phyloP scores from a whole-genome alignment of 176 grass and related monocot genomes.

The Puya raimondii region DNA sequence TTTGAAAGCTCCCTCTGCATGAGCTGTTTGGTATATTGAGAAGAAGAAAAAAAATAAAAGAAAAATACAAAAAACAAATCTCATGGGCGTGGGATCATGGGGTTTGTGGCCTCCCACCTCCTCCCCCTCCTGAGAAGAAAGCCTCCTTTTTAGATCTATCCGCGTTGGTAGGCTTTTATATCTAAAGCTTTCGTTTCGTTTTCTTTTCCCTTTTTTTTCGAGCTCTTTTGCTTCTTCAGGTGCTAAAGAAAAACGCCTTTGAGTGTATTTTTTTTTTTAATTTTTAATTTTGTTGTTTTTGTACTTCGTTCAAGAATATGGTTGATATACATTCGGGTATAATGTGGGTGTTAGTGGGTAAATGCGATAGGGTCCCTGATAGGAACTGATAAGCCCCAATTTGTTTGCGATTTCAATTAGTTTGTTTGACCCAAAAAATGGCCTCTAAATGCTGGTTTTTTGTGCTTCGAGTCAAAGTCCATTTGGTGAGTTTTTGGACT shows the following conservation, averaged over 20 bases:
- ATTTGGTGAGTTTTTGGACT: background rate
- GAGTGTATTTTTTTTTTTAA: background rate
- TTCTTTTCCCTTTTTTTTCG: background rate
- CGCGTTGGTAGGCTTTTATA: background rate
- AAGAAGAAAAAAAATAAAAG: too few relatives aligned
- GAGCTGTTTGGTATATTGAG: background rate
- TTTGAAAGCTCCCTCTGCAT: background rate
- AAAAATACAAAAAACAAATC: background rate
- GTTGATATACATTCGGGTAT: background rate
- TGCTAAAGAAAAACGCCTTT: background rate
- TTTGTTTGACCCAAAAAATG: background rate
- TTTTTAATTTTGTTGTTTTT: background rate
- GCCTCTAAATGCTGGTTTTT: background rate
- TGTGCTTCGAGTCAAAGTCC: background rate
- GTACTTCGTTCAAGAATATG: background rate
- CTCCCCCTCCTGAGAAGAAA: background rate
- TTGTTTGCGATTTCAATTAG: background rate
- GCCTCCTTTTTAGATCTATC: background rate
- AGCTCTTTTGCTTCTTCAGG: background rate
- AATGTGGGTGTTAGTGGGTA: background rate
- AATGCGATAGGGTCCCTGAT: background rate
- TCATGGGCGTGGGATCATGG: background rate
- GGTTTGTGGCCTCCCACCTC: background rate
- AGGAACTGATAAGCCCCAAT: background rate
- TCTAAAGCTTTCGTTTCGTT: background rate